These are phyloP conservation scores for Exophiala mesophila DNA, from an alignment of 2,329 filamentous ascomycete genomes.

Conservation along the genomic window DNA sequence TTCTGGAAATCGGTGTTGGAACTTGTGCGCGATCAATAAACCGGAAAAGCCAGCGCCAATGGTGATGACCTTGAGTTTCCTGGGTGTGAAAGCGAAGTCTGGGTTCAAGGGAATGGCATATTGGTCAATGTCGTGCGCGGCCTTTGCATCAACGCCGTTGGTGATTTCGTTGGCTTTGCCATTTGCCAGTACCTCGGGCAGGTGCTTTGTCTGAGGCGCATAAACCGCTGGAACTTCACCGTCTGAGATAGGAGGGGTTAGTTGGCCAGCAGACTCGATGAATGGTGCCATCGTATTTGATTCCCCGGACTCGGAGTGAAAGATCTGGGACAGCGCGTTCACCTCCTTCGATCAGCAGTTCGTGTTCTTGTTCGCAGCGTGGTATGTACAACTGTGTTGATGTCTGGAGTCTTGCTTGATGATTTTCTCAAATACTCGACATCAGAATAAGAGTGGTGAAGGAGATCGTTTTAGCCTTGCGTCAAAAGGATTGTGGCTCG, in stretches of 20 bases:
- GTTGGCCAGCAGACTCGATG: neutral
- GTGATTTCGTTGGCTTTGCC: neutral
- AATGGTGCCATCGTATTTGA: constrained; percentile 6
- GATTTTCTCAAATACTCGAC: too few species aligned
- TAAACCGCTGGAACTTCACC: constrained; percentile 5
- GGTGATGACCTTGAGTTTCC: constrained; percentile 30
- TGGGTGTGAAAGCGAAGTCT: constrained; percentile 9
- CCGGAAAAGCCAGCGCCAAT: constrained; percentile 39
- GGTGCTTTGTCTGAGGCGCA: constrained; percentile 1
- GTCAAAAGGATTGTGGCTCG: too few species aligned
- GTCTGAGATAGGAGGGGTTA: constrained; percentile 6
- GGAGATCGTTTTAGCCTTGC: too few species aligned
- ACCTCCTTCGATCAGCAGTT: too few species aligned
- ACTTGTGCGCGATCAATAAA: constrained; percentile 33
- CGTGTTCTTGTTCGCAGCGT: too few species aligned
- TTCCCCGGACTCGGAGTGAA: too few species aligned
- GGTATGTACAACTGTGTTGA: too few species aligned
- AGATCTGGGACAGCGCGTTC: too few species aligned
- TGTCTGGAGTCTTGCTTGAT: too few species aligned
- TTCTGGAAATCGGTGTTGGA: constrained; percentile 26
- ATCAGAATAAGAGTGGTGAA: too few species aligned
- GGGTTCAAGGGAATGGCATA: constrained; percentile 8
- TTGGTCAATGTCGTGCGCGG: neutral
- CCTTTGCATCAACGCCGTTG: neutral
- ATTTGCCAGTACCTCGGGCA: constrained; percentile 2